Evolutionary conservation across 257 asterid species (phyloP).

Genomic region (Craterostigma plantagineum): DNA sequence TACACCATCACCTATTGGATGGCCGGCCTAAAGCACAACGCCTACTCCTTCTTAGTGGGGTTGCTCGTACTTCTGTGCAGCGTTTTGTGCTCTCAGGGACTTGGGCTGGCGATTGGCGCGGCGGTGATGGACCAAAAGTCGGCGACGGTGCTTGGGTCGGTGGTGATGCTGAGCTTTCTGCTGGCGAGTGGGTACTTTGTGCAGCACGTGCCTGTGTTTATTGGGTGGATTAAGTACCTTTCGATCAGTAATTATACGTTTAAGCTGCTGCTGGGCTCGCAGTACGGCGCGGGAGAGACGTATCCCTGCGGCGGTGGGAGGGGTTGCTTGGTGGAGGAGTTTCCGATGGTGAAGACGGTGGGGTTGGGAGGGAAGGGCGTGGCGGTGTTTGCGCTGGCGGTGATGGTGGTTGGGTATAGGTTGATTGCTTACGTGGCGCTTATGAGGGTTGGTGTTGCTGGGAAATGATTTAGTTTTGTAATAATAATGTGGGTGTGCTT

Average conservation of each 20-base stretch:
- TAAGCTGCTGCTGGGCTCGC: slow-evolving; percentile 42
- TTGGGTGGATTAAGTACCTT: slow-evolving; percentile 48
- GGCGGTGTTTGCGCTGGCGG: slow-evolving; percentile 24
- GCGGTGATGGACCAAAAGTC: slow-evolving; percentile 38
- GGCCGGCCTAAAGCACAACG: slow-evolving; percentile 42
- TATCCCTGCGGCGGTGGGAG: slow-evolving; percentile 18
- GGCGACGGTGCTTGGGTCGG: slow-evolving; percentile 45
- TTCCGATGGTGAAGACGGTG: slow-evolving; percentile 28
- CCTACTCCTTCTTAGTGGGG: slow-evolving; percentile 27
- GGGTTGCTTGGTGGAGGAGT: slow-evolving; percentile 39
- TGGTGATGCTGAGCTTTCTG: slow-evolving; percentile 35
- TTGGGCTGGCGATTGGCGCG: slow-evolving; percentile 77
- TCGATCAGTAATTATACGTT: slow-evolving; percentile 42
- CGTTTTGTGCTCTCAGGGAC: slow-evolving; percentile 42
- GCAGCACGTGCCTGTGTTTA: slow-evolving; percentile 40
- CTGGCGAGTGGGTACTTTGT: slow-evolving; percentile 56
- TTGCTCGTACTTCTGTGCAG: slow-evolving; percentile 25
- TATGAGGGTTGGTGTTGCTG: slow-evolving; percentile 49
- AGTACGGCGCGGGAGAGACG: slow-evolving; percentile 26
- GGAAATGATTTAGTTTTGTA: slow-evolving; percentile 11
- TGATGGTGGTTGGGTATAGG: slow-evolving; percentile 53
- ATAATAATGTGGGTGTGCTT: no score
- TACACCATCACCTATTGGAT: slow-evolving; percentile 52
- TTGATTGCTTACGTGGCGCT: slow-evolving; percentile 62
- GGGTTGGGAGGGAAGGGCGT: slow-evolving; percentile 24